Conservation (phyloP, 257 asterid genomes). For the Plantago major region DNA sequence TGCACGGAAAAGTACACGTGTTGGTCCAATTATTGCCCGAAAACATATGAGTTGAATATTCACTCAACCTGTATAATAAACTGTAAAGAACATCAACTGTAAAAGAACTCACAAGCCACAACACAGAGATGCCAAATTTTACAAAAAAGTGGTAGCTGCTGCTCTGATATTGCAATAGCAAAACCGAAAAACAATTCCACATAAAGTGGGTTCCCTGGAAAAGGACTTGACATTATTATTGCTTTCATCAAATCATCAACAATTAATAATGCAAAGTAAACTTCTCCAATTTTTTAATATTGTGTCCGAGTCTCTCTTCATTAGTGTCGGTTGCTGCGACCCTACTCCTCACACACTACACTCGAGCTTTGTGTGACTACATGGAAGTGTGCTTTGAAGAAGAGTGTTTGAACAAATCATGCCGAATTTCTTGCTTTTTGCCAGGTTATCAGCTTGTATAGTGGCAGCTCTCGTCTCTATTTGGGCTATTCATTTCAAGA, state of each 20-base stretch:
- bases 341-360: background rate
- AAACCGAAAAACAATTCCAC: slow-evolving; percentile 14
- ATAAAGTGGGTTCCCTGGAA: slow-evolving; percentile 19
- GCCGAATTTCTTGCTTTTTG: slow-evolving; percentile 45
- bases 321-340: slow-evolving; percentile 33
- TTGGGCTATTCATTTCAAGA: slow-evolving; percentile 67
- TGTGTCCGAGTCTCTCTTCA: slow-evolving; percentile 3
- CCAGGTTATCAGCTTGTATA: slow-evolving; percentile 56
- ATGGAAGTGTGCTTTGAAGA: slow-evolving; percentile 5
- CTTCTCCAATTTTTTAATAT: background rate
- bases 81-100: too few relatives aligned
- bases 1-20: too few relatives aligned
- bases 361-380: background rate
- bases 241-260: slow-evolving; percentile 9
- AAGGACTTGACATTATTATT: slow-evolving; percentile 8
- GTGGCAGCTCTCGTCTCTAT: slow-evolving; percentile 66
- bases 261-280: slow-evolving; percentile 9
- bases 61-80: too few relatives aligned
- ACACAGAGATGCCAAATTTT: too few relatives aligned
- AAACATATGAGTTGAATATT: too few relatives aligned
- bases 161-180: background rate
- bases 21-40: too few relatives aligned
- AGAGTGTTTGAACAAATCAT: slow-evolving; percentile 21
- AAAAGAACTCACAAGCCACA: too few relatives aligned
- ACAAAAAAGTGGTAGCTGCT: too few relatives aligned